These are phyloP conservation scores for Yamadazyma buinensis DNA, from an alignment of 1,139 yeast genomes.

Conservation along the genomic window DNA sequence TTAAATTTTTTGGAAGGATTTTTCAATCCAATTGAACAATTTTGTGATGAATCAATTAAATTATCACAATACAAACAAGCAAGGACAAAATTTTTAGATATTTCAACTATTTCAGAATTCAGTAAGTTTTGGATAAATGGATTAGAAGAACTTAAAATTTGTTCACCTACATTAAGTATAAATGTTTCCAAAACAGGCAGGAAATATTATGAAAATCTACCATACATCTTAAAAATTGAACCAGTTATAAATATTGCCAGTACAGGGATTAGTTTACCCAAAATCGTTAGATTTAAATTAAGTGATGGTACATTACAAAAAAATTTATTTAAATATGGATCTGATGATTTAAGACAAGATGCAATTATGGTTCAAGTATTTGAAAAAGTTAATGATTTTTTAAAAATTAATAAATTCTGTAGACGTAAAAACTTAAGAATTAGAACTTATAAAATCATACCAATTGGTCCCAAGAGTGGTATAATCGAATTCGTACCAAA, in stretches of 20 bases:
- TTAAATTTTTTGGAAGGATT: slow-evolving; percentile 12
- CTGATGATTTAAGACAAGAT: slow-evolving; percentile 93
- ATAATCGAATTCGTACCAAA: slow-evolving; percentile 85
- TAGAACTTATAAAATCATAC: slow-evolving; percentile 86
- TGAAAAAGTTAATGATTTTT: slow-evolving; percentile 73
- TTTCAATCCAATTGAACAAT: slow-evolving; percentile 28
- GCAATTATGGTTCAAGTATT: slow-evolving; percentile 98
- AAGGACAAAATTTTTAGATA: slow-evolving; percentile 28
- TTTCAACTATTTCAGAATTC: slow-evolving; percentile 29
- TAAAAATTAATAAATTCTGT: slow-evolving; percentile 55
- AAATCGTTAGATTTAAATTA: slow-evolving; percentile 55
- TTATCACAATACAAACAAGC: slow-evolving; percentile 49
- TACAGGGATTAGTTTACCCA: slow-evolving; percentile 85
- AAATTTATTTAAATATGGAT: slow-evolving; percentile 74
- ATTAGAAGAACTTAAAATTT: slow-evolving; percentile 43
- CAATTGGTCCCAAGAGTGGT: slow-evolving; percentile 85
- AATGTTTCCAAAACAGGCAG: slow-evolving; percentile 26
- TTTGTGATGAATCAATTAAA: slow-evolving; percentile 48
- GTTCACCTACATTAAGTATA: slow-evolving; percentile 64
- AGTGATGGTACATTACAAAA: slow-evolving; percentile 57
- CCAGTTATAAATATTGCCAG: slow-evolving; percentile 56
- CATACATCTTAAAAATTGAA: slow-evolving; percentile 45
- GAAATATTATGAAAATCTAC: slow-evolving; percentile 45
- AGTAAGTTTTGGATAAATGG: slow-evolving; percentile 57
- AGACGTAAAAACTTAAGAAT: slow-evolving; percentile 55